Evolutionary conservation across 176 grass and related monocot genomes (phyloP), one percentile per base, ranked within the genome.

Genomic region (Canna indica): DNA sequence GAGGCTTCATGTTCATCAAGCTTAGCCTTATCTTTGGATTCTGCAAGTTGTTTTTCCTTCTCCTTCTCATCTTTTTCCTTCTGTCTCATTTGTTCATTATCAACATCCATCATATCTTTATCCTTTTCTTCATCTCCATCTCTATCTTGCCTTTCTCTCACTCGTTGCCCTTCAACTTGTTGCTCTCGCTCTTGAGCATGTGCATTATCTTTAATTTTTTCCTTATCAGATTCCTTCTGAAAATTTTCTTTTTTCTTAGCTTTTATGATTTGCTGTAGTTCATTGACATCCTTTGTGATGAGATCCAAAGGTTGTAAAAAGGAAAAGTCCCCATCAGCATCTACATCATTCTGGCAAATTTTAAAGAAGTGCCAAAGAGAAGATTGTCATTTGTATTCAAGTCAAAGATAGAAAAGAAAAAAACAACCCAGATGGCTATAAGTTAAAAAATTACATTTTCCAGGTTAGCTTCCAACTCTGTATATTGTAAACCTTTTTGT

Each of bases 401-500:
- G 20, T 24, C 15, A 24, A 38, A 72, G 44, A 26, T 32, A 36
- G 34, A n/a, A 18, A 35, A 18, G 32, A 34, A 38, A 39, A 56
- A 5, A 0, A 6, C 5, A 28, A 16, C 16, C 39, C 24, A 45
- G 45, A 50, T 22, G 41, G 56, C 39, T 47, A 3, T 47, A 77
- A 73, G 42, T 33, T 38, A 72, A 90, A 79, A 35, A 47, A 67
- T 74, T 77, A 96, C 91, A 52, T 75, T 83, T 16, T 86, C 81
- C 15, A 86, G 77, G 73, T 97, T 97, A 75, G 93, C 88, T 81
- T 97, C 93, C 66, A 97, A 64, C 73, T 97, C 93, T 79, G 92
- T 97, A 80, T 97, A 97, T 34, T 97, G 93, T 20, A 97, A 82
- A 53, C 93, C 93, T 79, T 97, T 97, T 70, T 97, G 93, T 48